Evolutionary conservation across 192 early-diverging fungal species (phyloP), one percentile per base, ranked within the genome.

Genomic region (Oehlia diaphana): DNA sequence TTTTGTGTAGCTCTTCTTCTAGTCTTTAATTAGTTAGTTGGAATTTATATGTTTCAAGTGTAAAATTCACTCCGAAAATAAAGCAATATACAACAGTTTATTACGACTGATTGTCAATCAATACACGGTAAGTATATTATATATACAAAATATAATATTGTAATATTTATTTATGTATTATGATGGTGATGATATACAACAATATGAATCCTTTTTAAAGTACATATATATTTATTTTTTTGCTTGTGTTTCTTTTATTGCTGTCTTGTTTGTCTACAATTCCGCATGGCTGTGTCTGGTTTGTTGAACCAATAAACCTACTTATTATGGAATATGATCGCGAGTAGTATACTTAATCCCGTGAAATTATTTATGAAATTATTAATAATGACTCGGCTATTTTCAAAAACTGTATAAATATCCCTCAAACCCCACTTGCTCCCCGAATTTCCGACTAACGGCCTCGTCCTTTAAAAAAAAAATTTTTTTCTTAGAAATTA

Each of bases 281-380:
- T 66, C 64, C 64, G 64, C 64, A 66, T 66, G 64, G 64, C 64
- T 66, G 64, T 66, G 67, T 69, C 53, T 16, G 19, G 53, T 69
- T 69, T 69, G 67, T 69, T 69, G 67, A 69, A 69, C 67, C 67
- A 69, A 69, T 69, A 33, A 69, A 69, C 39, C 31, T 69, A 42
- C 35, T 69, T 37, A 9, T 58, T 69, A 37, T 37, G 67, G 67
- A 69, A 69, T 69, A 42, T 37, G 67, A 69, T 69, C 67, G 67
- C 67, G 35, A 42, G 67, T 69, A 33, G 31, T 21, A 37, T 69
- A 69, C 23, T 66, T 33, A 66, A 66, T 31, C 64, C 64, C 64
- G 64, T 66, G 64, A 31, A 66, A 28, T 31, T 33, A 66, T 66
- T 16, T 66, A 66, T 66, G 10, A 66, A 26, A 66, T 66, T 33